phyloP scores from a whole-genome alignment of 2,329 filamentous ascomycete genomes.

The Diaporthe citrichinensis region DNA sequence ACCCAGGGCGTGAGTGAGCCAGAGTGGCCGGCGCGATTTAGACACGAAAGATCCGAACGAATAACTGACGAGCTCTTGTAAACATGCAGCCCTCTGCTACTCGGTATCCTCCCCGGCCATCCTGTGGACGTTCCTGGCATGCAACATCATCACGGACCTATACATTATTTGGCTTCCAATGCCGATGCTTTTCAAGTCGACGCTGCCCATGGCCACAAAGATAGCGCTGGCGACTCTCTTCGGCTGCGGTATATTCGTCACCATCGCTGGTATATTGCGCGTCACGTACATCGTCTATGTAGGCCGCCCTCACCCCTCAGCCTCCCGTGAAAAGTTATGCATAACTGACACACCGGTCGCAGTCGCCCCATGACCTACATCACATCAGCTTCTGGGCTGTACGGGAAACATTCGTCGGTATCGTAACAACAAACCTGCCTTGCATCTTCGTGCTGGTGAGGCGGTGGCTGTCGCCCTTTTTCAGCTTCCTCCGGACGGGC shows the following conservation, averaged over 20 bases:
- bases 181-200: conserved; percentile 62
- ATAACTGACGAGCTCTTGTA: neutral
- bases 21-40: neutral
- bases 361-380: conserved; percentile 45
- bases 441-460: conserved; percentile 55
- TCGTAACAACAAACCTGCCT: conserved; percentile 59
- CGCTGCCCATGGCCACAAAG: conserved; percentile 54
- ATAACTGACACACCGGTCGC: conserved; percentile 42
- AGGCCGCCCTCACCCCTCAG: neutral
- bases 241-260: conserved; percentile 56
- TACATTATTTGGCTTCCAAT: conserved; percentile 72
- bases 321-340: too few species aligned
- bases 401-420: conserved; percentile 60
- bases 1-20: conserved; percentile 34
- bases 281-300: conserved; percentile 51
- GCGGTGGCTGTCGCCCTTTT: conserved; percentile 24
- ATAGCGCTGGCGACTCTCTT: conserved; percentile 54
- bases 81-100: conserved; percentile 56
- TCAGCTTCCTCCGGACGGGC: conserved; percentile 5
- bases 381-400: conserved; percentile 57
- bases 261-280: conserved; percentile 56
- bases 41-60: neutral
- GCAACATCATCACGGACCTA: conserved; percentile 68
- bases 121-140: conserved; percentile 54
- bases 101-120: conserved; percentile 61